Evolutionary conservation across 2,329 filamentous ascomycete genomes (phyloP).

Genomic region (Ophiostoma pallidulum): DNA sequence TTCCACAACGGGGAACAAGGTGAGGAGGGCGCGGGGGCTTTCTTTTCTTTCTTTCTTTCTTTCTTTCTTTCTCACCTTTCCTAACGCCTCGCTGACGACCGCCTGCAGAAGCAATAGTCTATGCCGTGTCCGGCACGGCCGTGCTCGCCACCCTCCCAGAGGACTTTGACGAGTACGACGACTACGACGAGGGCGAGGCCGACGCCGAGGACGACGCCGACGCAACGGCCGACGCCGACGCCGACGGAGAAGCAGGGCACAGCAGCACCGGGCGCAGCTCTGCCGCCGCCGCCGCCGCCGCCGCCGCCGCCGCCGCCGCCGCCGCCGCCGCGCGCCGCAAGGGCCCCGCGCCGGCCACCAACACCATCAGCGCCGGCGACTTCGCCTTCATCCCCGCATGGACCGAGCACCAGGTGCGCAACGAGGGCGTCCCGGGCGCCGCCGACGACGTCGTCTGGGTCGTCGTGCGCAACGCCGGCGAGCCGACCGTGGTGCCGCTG

Average conservation of each 20-base stretch:
- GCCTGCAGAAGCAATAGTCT: constrained; percentile 63
- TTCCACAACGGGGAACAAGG: constrained; percentile 63
- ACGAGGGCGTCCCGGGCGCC: constrained; percentile 50
- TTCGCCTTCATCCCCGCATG: constrained; percentile 62
- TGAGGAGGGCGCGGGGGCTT: no score
- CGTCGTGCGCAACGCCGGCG: constrained; percentile 51
- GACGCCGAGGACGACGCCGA: constrained; percentile 29
- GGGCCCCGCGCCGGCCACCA: constrained; percentile 32
- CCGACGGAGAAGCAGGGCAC: no score
- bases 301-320: no score
- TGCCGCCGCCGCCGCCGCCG: constrained; percentile 36
- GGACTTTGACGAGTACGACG: constrained; percentile 38
- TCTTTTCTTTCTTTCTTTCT: no score
- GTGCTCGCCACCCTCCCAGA: constrained; percentile 47
- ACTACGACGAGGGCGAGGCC: constrained; percentile 34
- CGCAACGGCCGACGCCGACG: constrained; percentile 26
- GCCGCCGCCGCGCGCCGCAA: no score
- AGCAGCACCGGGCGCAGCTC: no score
- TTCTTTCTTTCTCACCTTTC: no score
- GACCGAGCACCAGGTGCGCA: constrained; percentile 61
- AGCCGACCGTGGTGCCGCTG: constrained; percentile 53
- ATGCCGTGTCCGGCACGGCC: constrained; percentile 52
- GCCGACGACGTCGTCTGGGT: constrained; percentile 50
- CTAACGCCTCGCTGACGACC: no score
- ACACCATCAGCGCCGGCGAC: constrained; percentile 52